Base-by-base conservation (phyloP, 306 rosid genomes). In the Cicer arietinum region DNA sequence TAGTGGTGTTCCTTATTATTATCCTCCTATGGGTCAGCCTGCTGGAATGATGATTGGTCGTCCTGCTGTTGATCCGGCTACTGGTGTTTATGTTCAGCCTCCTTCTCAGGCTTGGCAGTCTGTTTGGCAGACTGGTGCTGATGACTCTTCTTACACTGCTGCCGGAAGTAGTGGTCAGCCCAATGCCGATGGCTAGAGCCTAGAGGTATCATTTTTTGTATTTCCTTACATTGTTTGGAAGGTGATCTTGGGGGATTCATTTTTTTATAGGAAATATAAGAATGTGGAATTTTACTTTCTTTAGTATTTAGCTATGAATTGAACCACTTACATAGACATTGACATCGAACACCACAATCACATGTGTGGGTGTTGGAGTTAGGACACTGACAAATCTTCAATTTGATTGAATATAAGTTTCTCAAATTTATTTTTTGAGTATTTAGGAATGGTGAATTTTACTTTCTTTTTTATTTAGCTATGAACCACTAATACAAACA, bases 21-120 rank as follows among this genome's bases (percentile, higher is more conserved):
- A 92, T 42, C 99, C 99, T 2, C 90, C 97, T 20, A 85, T 94
- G 75, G 98, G 97, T 0, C 98, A 91, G 75, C 96, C 96, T 1
- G 89, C 97, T 0, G 94, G 91, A 73, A 87, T 91, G 88, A 94
- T 94, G 95, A 89, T 92, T 46, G 97, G 96, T 3, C 81, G 95
- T 44, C 99, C 97, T 6, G 93, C 99, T 0, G 78, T 92, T 74
- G 99, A 94, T 79, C 93, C 99, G 3, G 45, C 81, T 6, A 60
- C 91, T 0, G 99, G 92, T 3, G 88, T 92, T 9, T 92, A 92
- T 42, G 95, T 67, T 16, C 97, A 91, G 82, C 97, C 97, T 0
- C 99, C 99, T 1, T 94, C 99, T 0, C 97, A 94, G 82, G 99
- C 99, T 3, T 94, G 97, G 99, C 96, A 92, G 78, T 90, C 96